Evolutionary conservation across 768 basidiomycete genomes (phyloP).

Genomic region (Boletus huronensis): DNA sequence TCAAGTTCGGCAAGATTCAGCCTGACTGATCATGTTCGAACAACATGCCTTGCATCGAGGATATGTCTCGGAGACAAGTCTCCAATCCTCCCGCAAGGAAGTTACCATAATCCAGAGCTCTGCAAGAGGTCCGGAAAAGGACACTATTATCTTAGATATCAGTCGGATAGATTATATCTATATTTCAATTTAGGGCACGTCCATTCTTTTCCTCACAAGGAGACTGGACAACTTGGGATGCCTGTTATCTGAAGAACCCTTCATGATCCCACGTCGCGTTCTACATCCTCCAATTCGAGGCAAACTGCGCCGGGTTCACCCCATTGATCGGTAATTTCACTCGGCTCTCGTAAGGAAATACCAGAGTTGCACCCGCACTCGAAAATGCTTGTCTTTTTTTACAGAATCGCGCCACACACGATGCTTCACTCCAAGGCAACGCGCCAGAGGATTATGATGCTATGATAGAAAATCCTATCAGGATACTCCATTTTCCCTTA

Average conservation of each 20-base stretch:
- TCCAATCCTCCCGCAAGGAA: not conserved
- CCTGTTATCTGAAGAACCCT: not conserved
- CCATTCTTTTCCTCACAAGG: not conserved
- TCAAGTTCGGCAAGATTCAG: not conserved
- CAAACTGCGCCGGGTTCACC: not conserved
- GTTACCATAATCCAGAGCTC: not conserved
- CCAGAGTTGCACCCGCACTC: not conserved
- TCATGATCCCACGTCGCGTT: not conserved
- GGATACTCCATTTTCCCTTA: not conserved
- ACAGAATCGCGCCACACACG: not conserved
- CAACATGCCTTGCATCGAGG: not conserved
- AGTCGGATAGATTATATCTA: not conserved
- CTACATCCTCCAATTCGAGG: not conserved
- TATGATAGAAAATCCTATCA: constrained; percentile 1
- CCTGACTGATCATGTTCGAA: not conserved
- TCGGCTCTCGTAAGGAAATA: not conserved
- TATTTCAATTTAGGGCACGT: not conserved
- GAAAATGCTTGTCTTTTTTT: not conserved
- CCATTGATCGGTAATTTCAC: not conserved
- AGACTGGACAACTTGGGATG: not conserved
- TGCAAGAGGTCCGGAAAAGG: not conserved
- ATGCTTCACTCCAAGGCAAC: not conserved
- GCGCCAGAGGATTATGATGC: not conserved
- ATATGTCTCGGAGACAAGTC: not conserved
- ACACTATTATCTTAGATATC: not conserved